A percentile compares a stretch with the other conserved stretches of the same genome.
phyloP scores from a whole-genome alignment of 2,329 filamentous ascomycete species.

The Hymenoscyphus fructigenus region DNA sequence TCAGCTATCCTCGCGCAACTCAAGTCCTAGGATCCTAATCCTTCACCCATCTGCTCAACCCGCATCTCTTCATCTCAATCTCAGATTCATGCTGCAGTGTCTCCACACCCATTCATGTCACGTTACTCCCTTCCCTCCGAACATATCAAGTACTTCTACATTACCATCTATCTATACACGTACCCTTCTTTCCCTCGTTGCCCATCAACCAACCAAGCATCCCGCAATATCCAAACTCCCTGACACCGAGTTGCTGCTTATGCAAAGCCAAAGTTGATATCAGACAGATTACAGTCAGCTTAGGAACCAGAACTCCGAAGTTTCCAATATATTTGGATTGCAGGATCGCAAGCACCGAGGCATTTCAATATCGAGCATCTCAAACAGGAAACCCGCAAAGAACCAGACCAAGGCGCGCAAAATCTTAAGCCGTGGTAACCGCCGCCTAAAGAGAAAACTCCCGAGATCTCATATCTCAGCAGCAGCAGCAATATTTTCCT shows the following conservation, averaged over 20 bases:
- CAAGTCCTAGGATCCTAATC: constrained; percentile 18
- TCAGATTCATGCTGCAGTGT: constrained; percentile 22
- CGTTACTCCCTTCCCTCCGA: constrained; percentile 14
- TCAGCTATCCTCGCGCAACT: constrained; percentile 22
- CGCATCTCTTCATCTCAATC: constrained; percentile 16
- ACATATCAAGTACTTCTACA: constrained; percentile 6
- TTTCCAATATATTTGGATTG: constrained; percentile 12
- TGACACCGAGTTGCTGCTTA: constrained; percentile 2
- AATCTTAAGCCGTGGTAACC: constrained; percentile 14
- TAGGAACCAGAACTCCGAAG: not conserved
- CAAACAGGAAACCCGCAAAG: constrained; percentile 11
- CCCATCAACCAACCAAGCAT: not conserved
- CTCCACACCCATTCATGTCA: constrained; percentile 24
- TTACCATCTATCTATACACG: not conserved
- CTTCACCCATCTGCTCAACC: constrained; percentile 16
- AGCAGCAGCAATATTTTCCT: not conserved
- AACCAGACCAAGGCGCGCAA: constrained; percentile 8
- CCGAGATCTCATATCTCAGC: constrained; percentile 9
- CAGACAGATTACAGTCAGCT: constrained; percentile 10
- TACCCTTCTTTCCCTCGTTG: not conserved
- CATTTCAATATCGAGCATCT: constrained; percentile 13
- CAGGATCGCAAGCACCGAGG: constrained; percentile 1
- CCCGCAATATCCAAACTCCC: not conserved
- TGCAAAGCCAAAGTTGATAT: not conserved
- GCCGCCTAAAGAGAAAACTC: constrained; percentile 20